Evolutionary conservation across 2,329 filamentous ascomycete genomes (phyloP), one percentile per base, ranked within the genome.

Genomic region (Emmonsiellopsis sp.): DNA sequence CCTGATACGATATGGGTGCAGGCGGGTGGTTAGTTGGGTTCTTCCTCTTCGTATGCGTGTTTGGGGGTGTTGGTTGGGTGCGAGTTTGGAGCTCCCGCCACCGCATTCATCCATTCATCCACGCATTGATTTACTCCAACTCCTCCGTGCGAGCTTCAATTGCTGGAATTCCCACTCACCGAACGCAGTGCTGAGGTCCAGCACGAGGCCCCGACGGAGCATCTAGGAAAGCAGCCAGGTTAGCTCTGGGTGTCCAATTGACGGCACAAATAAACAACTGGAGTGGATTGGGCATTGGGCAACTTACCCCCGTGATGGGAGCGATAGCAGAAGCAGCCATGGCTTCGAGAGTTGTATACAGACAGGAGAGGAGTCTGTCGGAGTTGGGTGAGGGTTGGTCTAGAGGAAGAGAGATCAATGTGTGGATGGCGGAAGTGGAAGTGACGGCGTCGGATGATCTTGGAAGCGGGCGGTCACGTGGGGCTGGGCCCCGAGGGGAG

Each of bases 141-240:
- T 27, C 21, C 21, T 3, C 5, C 5, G 5, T 27, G 21, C 5
- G 21, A 27, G 21, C 3, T 27, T 27, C 21, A 27, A 27, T 27
- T 3, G 21, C 21, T 27, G 21, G 21, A 27, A 52, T 52, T 17
- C 17, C 17, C 17, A 76, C 81, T 70, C 75, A 84, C 83, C 83
- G 65, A 83, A 72, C 60, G 81, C 80, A 66, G 84, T 80, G 64
- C 79, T 81, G 63, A 86, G 73, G 71, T 86, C 82, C 62, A 86
- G 75, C 62, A 86, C 82, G 56, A 86, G 74, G 66, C 76, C 76
- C 68, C 80, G 77, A 69, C 81, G 80, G 73, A 86, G 80, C 78
- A 84, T 84, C 82, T 84, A 64, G 57, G 57, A 59, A 17, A 21
- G 1, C 21, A 21, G 58, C 5, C 11, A 32, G n/a, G 17, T 33